Percentiles rank a stretch among this genome's conserved stretches.
phyloP scores from a whole-genome alignment of 306 rosid genomes.

The Cucurbita ficifolia region DNA sequence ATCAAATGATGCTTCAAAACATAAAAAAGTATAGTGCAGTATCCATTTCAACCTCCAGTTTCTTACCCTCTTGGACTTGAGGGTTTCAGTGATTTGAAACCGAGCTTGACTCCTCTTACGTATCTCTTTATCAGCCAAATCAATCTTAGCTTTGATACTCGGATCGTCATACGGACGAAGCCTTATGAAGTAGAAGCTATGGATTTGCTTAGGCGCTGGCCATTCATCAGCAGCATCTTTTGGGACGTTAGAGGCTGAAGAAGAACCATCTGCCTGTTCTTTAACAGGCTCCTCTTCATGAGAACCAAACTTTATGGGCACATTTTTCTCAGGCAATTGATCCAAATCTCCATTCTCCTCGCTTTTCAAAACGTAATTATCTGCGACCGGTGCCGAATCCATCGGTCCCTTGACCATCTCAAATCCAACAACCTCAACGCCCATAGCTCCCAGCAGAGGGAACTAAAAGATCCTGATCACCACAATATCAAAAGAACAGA shows the following conservation, averaged over 20 bases:
- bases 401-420: slow-evolving; percentile 69
- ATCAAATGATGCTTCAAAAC: background rate
- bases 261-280: slow-evolving; percentile 27
- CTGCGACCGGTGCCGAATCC: slow-evolving; percentile 34
- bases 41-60: background rate
- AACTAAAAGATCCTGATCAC: slow-evolving; percentile 25
- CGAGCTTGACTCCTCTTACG: slow-evolving; percentile 63
- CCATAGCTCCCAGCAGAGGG: slow-evolving; percentile 40
- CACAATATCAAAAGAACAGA: background rate
- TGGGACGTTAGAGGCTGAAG: slow-evolving; percentile 30
- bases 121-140: slow-evolving; percentile 47
- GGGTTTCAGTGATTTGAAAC: slow-evolving; percentile 47
- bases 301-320: slow-evolving; percentile 64
- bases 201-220: slow-evolving; percentile 90
- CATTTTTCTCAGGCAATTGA: slow-evolving; percentile 23
- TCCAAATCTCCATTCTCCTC: slow-evolving; percentile 55
- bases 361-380: slow-evolving; percentile 21
- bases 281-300: slow-evolving; percentile 75
- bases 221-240: slow-evolving; percentile 77
- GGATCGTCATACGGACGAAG: slow-evolving; percentile 65
- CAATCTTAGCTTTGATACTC: slow-evolving; percentile 44
- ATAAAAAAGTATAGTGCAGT: background rate
- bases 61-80: slow-evolving; percentile 89
- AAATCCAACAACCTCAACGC: slow-evolving; percentile 66
- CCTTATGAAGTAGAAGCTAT: slow-evolving; percentile 56